Conservation (phyloP, 306 rosid species). For the Carpinus viminea region DNA sequence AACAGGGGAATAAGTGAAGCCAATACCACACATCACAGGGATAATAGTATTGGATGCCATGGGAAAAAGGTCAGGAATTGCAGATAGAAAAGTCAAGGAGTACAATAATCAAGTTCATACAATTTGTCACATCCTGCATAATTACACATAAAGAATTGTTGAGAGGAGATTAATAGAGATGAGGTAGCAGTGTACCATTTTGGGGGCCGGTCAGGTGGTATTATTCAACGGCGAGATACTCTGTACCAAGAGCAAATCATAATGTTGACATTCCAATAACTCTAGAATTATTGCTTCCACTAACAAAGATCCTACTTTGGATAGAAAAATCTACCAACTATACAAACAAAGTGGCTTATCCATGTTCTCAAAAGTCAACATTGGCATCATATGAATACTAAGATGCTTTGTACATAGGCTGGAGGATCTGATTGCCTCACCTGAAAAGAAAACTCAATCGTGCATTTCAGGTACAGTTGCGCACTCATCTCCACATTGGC, state of each 20-base stretch:
- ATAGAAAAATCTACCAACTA: constrained; percentile 25
- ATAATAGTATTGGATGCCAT: constrained; percentile 31
- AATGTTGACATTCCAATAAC: constrained; percentile 10
- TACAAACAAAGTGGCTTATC: constrained; percentile 22
- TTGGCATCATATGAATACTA: constrained; percentile 13
- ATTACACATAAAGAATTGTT: constrained; percentile 13
- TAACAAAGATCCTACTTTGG: constrained; percentile 31
- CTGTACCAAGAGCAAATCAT: constrained; percentile 6
- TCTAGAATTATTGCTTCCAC: constrained; percentile 38
- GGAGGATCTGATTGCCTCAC: constrained; percentile 10
- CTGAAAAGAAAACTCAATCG: neutral
- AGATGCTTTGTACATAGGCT: neutral
- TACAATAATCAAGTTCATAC: constrained; percentile 31
- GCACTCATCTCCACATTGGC: neutral
- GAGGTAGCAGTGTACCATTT: constrained; percentile 15
- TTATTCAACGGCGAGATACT: constrained; percentile 15
- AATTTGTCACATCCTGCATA: constrained; percentile 33
- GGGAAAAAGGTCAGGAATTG: constrained; percentile 28
- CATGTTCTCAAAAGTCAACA: constrained; percentile 21
- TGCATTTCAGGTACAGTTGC: neutral
- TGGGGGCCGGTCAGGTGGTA: neutral
- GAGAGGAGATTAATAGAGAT: neutral
- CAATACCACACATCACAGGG: constrained; percentile 38
- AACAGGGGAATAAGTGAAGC: constrained; percentile 37
- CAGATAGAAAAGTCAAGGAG: constrained; percentile 24